Percentiles rank a stretch among this genome's conserved stretches.
These are phyloP conservation scores for Hyaloperonospora brassicae DNA, from an alignment of 352 stramenopile genomes.

Conservation along the genomic window DNA sequence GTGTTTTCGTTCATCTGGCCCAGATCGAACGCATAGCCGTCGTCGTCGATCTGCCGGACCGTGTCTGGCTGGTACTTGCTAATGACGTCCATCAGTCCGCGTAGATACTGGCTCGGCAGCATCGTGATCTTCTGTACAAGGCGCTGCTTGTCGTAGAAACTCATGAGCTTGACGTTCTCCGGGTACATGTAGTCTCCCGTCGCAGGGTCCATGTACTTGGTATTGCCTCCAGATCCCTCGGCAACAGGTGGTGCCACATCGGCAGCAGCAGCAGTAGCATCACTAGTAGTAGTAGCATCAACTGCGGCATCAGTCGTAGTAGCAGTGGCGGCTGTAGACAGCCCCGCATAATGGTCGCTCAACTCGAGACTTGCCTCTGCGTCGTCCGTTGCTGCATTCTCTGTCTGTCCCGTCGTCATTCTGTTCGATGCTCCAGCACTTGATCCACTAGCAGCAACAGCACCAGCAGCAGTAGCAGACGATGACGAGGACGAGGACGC, in stretches of 20 bases:
- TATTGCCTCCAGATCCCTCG: constrained; percentile 58
- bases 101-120: constrained; percentile 75
- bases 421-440: constrained; percentile 5
- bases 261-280: constrained; percentile 2
- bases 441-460: constrained; percentile 9
- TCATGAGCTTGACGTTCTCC: constrained; percentile 78
- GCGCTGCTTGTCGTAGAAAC: constrained; percentile 73
- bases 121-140: constrained; percentile 84
- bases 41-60: constrained; percentile 79
- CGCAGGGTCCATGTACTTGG: constrained; percentile 53
- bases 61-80: constrained; percentile 85
- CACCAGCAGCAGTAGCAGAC: no score
- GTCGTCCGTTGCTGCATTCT: constrained; percentile 14
- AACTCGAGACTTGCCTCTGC: neutral
- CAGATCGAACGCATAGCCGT: constrained; percentile 81
- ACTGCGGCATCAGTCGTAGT: constrained; percentile 4
- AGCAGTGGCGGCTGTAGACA: no score
- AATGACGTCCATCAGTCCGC: constrained; percentile 81
- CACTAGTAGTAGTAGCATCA: constrained; percentile 14
- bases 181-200: constrained; percentile 84
- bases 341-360: no score
- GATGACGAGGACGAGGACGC: constrained; percentile 28
- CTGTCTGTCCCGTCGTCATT: constrained; percentile 5
- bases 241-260: constrained; percentile 25
- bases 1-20: constrained; percentile 87